A percentile compares a stretch with the other conserved stretches of the same genome.
Conservation (phyloP, 2,329 filamentous ascomycete species). For the Microcera coccophila region DNA sequence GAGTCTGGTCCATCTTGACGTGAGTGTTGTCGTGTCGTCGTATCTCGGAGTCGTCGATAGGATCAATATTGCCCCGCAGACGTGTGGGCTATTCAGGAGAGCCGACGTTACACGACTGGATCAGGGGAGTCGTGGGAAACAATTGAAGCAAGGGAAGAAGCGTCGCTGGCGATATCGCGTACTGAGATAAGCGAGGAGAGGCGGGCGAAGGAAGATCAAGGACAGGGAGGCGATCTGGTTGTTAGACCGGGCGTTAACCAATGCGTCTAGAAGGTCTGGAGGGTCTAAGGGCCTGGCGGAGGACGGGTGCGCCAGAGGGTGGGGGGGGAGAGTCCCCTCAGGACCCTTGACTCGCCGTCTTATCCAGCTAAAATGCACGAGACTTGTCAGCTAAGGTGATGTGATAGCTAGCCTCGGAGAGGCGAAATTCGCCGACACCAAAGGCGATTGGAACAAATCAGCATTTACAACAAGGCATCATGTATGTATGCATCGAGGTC, state of each 20-base stretch:
- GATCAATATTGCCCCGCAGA: slow-evolving; percentile 8
- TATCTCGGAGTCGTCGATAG: too few relatives aligned
- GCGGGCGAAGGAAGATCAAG: background rate
- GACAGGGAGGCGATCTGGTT: background rate
- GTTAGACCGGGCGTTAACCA: background rate
- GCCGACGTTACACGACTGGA: too few relatives aligned
- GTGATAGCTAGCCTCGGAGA: background rate
- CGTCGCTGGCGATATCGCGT: background rate
- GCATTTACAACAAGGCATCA: too few relatives aligned
- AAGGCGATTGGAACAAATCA: too few relatives aligned
- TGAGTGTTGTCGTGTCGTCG: background rate
- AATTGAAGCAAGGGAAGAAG: background rate
- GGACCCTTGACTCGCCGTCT: too few relatives aligned
- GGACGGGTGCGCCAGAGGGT: background rate
- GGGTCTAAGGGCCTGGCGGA: background rate
- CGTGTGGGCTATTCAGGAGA: slow-evolving; percentile 1
- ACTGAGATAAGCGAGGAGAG: too few relatives aligned
- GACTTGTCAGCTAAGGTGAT: background rate
- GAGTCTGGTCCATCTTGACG: slow-evolving; percentile 20
- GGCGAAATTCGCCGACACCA: too few relatives aligned
- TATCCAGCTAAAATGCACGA: background rate
- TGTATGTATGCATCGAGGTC: too few relatives aligned
- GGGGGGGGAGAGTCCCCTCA: background rate
- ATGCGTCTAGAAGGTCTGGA: background rate
- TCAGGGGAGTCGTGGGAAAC: background rate